phyloP scores from a whole-genome alignment of 169 alveolate genomes.

The Cryptosporidium bovis region DNA sequence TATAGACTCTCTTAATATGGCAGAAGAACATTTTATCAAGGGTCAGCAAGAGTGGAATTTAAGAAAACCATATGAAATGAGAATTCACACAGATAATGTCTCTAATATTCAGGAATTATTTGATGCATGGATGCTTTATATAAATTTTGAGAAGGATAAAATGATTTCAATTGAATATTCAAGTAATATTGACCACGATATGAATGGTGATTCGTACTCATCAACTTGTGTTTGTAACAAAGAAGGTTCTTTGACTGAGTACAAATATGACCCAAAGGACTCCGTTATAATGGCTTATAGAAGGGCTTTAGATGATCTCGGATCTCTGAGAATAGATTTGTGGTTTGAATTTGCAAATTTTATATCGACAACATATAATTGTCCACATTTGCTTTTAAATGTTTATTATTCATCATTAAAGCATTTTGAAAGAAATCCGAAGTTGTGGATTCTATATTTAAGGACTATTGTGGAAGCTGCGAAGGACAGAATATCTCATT shows the following conservation, averaged over 20 bases:
- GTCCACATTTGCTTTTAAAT: conserved; percentile 42
- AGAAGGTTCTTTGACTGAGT: background rate
- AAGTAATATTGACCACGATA: conserved; percentile 10
- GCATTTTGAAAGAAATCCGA: conserved; percentile 32
- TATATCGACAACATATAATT: conserved; percentile 57
- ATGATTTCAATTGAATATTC: conserved; percentile 71
- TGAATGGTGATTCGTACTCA: background rate
- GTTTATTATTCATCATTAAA: conserved; percentile 48
- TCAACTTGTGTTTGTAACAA: background rate
- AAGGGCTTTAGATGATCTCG: conserved; percentile 70
- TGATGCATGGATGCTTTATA: conserved; percentile 67
- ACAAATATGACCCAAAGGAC: conserved; percentile 33
- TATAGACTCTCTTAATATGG: conserved; percentile 29
- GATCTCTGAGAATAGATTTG: conserved; percentile 63
- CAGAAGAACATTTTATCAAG: conserved; percentile 25
- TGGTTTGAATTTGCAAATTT: conserved; percentile 72
- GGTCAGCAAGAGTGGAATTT: conserved; percentile 69
- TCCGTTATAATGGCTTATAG: conserved; percentile 71
- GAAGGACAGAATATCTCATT: conserved; percentile 21
- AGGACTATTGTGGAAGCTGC: conserved; percentile 28
- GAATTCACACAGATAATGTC: conserved; percentile 65
- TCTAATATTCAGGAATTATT: conserved; percentile 57
- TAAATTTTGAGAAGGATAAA: conserved; percentile 64
- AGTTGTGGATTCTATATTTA: conserved; percentile 55
- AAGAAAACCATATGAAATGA: conserved; percentile 65